Percentiles rank a stretch among this genome's conserved stretches.
Evolutionary conservation across 1,284 basidiomycete genomes (phyloP).

Genomic region (Trichosporon asahii): DNA sequence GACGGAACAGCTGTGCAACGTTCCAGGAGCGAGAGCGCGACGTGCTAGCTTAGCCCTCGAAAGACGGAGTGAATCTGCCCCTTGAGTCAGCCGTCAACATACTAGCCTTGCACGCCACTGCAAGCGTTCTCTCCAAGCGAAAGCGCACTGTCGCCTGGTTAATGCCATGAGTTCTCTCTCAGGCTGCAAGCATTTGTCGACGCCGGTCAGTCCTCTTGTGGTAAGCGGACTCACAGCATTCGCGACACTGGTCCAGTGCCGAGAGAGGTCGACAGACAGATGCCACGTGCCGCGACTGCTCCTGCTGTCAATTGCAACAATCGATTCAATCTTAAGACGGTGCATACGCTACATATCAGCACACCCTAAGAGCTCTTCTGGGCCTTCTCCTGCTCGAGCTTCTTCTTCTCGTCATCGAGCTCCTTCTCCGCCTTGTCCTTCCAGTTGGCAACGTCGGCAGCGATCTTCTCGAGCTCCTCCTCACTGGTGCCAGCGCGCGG

Average conservation of each 20-base stretch:
- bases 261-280: background rate
- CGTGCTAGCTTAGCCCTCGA: too few relatives aligned
- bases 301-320: background rate
- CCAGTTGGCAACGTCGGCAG: slow-evolving; percentile 28
- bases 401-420: slow-evolving; percentile 23
- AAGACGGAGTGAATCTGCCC: too few relatives aligned
- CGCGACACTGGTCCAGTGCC: background rate
- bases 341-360: background rate
- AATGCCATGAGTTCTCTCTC: too few relatives aligned
- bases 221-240: background rate
- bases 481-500: slow-evolving; percentile 21
- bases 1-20: too few relatives aligned
- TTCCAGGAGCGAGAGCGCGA: too few relatives aligned
- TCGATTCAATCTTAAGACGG: background rate
- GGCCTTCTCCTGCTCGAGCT: slow-evolving; percentile 10
- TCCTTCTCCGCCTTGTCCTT: slow-evolving; percentile 33
- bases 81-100: too few relatives aligned
- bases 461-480: slow-evolving; percentile 28
- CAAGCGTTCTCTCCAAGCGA: too few relatives aligned
- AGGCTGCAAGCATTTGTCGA: too few relatives aligned
- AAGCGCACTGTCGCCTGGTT: too few relatives aligned
- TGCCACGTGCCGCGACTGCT: background rate
- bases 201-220: too few relatives aligned
- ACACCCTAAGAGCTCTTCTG: slow-evolving; percentile 12
- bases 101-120: too few relatives aligned